These are phyloP conservation scores for Telopea speciosissima DNA, from an alignment of 177 flowering plant species.

Conservation along the genomic window DNA sequence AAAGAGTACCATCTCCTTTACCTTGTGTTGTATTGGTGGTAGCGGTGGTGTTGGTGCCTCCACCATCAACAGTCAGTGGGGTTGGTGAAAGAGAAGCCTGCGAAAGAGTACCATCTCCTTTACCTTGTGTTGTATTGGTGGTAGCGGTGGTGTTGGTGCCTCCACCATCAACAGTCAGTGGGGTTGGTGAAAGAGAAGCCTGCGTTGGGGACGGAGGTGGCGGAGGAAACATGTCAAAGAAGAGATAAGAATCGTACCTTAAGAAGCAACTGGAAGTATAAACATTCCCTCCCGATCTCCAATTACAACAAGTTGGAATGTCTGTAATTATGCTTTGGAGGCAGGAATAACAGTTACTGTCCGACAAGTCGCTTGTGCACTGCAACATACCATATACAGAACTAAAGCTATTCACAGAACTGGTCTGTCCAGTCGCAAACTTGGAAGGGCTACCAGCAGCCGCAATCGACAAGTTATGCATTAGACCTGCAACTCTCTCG, in stretches of 20 bases:
- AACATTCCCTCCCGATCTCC: conserved; percentile 10
- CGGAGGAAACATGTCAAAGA: conserved; percentile 2
- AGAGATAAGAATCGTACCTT: conserved; percentile 19
- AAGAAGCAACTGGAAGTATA: conserved; percentile 18
- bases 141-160: too few species aligned
- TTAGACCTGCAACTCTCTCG: conserved; percentile 9
- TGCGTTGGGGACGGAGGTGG: too few species aligned
- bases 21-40: too few species aligned
- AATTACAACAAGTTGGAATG: conserved; percentile 11
- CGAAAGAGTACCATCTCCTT: too few species aligned
- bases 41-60: too few species aligned
- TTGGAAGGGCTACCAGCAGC: conserved; percentile 19
- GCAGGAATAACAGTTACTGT: conserved; percentile 17
- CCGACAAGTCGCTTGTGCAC: conserved; percentile 30
- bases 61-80: too few species aligned
- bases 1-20: too few species aligned
- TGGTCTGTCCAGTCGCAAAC: conserved; percentile 9
- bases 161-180: too few species aligned
- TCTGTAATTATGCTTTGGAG: conserved; percentile 6
- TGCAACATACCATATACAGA: conserved; percentile 24
- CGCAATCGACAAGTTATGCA: conserved; percentile 12
- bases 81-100: too few species aligned
- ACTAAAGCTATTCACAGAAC: background rate
- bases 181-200: too few species aligned
- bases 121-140: too few species aligned